Conservation (phyloP, 768 basidiomycete species). For the Serendipita vermifera region DNA sequence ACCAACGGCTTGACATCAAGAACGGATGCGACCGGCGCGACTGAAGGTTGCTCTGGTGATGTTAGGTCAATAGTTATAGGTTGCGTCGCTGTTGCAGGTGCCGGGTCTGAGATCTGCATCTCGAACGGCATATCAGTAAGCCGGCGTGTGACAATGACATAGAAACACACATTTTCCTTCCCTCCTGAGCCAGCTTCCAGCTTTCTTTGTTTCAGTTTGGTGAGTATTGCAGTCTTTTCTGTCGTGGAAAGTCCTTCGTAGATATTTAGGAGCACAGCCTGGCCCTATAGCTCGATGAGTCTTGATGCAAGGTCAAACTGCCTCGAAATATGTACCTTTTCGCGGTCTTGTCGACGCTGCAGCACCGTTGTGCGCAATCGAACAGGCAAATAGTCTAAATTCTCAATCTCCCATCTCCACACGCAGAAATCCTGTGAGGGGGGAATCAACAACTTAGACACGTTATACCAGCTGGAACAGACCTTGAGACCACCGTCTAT, state of each 20-base stretch:
- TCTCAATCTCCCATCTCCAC: slow-evolving; percentile 81
- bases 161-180: slow-evolving; percentile 29
- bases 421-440: slow-evolving; percentile 43
- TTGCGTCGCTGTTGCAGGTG: too few species aligned
- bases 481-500: slow-evolving; percentile 37
- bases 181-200: background rate
- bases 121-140: too few species aligned
- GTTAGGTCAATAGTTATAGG: too few species aligned
- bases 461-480: background rate
- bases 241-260: slow-evolving; percentile 47
- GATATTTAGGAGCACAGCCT: slow-evolving; percentile 37
- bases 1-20: too few species aligned
- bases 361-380: slow-evolving; percentile 50
- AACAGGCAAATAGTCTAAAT: slow-evolving; percentile 52
- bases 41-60: too few species aligned
- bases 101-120: too few species aligned
- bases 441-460: slow-evolving; percentile 33
- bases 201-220: background rate
- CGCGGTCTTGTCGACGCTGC: slow-evolving; percentile 46
- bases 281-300: slow-evolving; percentile 35
- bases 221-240: slow-evolving; percentile 37
- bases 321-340: slow-evolving; percentile 35
- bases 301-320: slow-evolving; percentile 7
- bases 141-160: too few species aligned
- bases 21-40: too few species aligned